Evolutionary conservation across 176 grass and related monocot species (phyloP).

Genomic region (Secale cereale): DNA sequence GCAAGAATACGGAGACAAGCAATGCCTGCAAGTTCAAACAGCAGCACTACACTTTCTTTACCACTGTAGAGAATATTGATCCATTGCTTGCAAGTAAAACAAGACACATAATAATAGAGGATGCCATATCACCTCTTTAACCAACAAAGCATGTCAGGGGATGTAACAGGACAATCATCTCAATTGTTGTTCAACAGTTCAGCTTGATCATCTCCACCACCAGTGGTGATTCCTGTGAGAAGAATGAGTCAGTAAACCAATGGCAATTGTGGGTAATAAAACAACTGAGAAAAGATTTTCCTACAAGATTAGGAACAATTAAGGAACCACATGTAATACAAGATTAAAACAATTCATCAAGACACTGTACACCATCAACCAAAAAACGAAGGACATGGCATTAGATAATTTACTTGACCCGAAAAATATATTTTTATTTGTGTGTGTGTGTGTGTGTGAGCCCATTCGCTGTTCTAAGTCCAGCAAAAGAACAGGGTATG

Average conservation of each 20-base stretch:
- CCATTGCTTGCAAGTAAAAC: not conserved
- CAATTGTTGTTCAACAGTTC: not conserved
- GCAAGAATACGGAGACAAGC: too few relatives aligned
- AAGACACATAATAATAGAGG: not conserved
- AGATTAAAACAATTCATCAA: not conserved
- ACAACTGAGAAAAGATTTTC: not conserved
- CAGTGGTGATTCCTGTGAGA: not conserved
- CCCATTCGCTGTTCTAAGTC: too few relatives aligned
- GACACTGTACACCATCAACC: not conserved
- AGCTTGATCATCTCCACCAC: not conserved
- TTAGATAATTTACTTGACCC: too few relatives aligned
- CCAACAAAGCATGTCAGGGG: not conserved
- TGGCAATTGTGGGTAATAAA: not conserved
- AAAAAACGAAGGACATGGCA: too few relatives aligned
- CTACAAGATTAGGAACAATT: not conserved
- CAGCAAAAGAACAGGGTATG: too few relatives aligned
- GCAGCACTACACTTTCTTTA: not conserved
- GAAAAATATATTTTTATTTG: too few relatives aligned
- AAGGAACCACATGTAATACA: not conserved
- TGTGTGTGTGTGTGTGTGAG: too few relatives aligned
- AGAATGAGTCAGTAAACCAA: not conserved
- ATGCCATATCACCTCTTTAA: not conserved
- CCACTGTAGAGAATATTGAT: not conserved
- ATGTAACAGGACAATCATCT: not conserved
- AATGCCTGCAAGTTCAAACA: too few relatives aligned